Conservation (phyloP, 805 yeast species). For the Saccharomycopsis sp. region DNA sequence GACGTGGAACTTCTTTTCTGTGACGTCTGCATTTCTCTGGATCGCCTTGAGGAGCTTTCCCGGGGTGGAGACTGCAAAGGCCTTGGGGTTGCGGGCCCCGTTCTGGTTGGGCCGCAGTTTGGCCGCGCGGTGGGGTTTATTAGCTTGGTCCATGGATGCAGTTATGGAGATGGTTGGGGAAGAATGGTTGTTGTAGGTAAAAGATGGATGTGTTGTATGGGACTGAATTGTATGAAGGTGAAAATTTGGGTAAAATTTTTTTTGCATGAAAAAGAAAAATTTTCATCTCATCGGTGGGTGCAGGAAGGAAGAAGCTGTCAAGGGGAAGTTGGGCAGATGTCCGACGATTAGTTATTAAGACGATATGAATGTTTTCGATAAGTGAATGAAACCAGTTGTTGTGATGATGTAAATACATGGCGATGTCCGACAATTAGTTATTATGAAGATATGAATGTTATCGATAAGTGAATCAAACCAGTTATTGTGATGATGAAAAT, state of each 20-base stretch:
- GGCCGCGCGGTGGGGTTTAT: slow-evolving; percentile 76
- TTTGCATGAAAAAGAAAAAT: background rate
- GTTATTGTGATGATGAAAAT: too few species aligned
- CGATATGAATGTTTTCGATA: too few species aligned
- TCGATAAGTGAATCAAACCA: too few species aligned
- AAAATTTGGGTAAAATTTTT: background rate
- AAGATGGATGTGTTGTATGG: background rate
- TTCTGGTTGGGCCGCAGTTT: too few species aligned
- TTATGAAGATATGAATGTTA: too few species aligned
- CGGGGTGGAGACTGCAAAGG: slow-evolving; percentile 79
- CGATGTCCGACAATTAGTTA: too few species aligned
- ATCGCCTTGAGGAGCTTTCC: slow-evolving; percentile 82
- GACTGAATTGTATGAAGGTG: too few species aligned
- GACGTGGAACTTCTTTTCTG: slow-evolving; percentile 83
- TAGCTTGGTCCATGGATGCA: slow-evolving; percentile 40
- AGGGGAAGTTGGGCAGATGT: too few species aligned
- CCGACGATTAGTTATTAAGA: too few species aligned
- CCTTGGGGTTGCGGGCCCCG: slow-evolving; percentile 63
- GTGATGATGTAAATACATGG: too few species aligned
- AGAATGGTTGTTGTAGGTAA: background rate
- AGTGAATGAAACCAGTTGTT: too few species aligned
- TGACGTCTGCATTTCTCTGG: slow-evolving; percentile 70
- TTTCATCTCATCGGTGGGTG: background rate
- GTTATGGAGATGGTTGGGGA: background rate
- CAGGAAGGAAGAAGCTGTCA: too few species aligned